Evolutionary conservation across 73 alveolate genomes (phyloP), one percentile per base, ranked within the genome.

Genomic region (Uronychia setigera): DNA sequence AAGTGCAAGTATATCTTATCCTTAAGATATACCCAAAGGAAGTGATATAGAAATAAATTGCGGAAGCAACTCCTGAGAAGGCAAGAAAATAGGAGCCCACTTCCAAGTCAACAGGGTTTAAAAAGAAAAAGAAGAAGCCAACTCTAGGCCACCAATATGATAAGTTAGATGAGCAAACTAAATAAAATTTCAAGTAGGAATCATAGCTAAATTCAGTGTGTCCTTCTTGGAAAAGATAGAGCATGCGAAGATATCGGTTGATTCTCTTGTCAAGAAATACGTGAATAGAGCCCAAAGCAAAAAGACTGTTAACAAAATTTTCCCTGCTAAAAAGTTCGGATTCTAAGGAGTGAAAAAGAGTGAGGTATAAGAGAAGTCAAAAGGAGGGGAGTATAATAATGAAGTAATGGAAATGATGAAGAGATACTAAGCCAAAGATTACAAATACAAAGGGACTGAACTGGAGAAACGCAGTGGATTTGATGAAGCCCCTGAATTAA

Each of bases 311-410:
- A 86, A 59, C 81, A 78, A 78, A 60, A 86, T 86, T n/a, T 86
- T 86, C 46, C 92, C 92, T 27, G 76, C 85, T 0, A 86, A 79
- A 13, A 58, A 86, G 35, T 86, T 78, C 32, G 87, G 87, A 14
- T 79, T 25, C 28, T 78, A 14, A 77, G 67, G 59, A 14, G 32
- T 77, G 31, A 31, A 13, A 57, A 76, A 26, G 19, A 35, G 5
- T 0, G 1, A 26, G 35, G 77, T 31, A 1, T 5, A 34, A 30
- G 31, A 59, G 84, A 9, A 19, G n/a, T 5, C 67, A 11, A 19
- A 46, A 19, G 67, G 67, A 46, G 67, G n/a, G 19, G 67, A 46
- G 5, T 46, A 46, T 19, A 46, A 46, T 19, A 46, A 46, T 46
- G 67, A 46, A 19, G 19, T 46, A 5, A 46, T 46, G 67, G 67